Evolutionary conservation across 768 basidiomycete genomes (phyloP), one percentile per base, ranked within the genome.

Genomic region (Flagelloscypha sp.): DNA sequence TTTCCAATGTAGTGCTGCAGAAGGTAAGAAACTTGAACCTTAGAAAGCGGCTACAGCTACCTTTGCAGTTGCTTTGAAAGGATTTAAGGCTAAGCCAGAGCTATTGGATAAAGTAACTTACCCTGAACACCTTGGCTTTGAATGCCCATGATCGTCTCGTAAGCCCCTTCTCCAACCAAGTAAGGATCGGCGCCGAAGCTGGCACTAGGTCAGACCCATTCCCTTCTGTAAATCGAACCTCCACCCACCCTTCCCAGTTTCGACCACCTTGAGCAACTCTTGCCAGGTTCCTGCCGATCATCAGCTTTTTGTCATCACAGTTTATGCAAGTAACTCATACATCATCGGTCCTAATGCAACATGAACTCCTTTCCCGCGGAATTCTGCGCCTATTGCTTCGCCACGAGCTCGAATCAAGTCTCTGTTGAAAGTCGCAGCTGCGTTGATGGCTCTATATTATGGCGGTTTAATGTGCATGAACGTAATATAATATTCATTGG

Each of bases 181-280:
- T 74, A 81, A 1, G 79, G 79, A 54, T 82, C 79, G 3, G 67
- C 72, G 19, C 76, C 69, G 41, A 68, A 71, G 37, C 67, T 70
- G 17, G n/a, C n/a, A n/a, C n/a, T n/a, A n/a, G n/a, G n/a, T n/a
- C n/a, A n/a, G n/a, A n/a, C n/a, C n/a, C n/a, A n/a, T n/a, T n/a
- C n/a, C n/a, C n/a, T n/a, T n/a, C n/a, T n/a, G n/a, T n/a, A n/a
- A n/a, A n/a, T n/a, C n/a, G n/a, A n/a, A n/a, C n/a, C n/a, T n/a
- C n/a, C 58, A 44, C 48, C 6, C 33, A 58, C 35, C 49, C 48
- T 44, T 58, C 57, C 55, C 55, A 58, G 32, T 50, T 52, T 3
- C 57, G 43, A 2, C 57, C 57, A 5, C 49, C 53, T 12, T 45
- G 44, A 7, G 57, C 48, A n/a, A 44, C 45, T 8, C 56, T 51